Conservation (phyloP, 2,329 filamentous ascomycete species). For the Chrysoporthe cubensis region DNA sequence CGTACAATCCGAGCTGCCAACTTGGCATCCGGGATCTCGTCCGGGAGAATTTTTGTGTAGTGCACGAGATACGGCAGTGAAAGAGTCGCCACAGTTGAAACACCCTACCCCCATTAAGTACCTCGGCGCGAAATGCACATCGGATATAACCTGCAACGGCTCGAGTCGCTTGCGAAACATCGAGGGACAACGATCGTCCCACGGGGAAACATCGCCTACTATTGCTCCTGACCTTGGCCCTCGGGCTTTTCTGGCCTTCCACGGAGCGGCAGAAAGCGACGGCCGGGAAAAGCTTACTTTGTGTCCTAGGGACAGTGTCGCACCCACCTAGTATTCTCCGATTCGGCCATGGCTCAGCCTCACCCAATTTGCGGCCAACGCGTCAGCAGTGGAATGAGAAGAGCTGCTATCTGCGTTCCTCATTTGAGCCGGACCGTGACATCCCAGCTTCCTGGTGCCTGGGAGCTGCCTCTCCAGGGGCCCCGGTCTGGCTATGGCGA, state of each 20-base stretch:
- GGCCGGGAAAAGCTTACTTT: neutral
- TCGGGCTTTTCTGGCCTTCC: neutral
- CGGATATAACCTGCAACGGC: constrained; percentile 14
- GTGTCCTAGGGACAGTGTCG: neutral
- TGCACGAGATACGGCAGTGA: neutral
- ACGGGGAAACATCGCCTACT: neutral
- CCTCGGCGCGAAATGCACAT: constrained; percentile 4
- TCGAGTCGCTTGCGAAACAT: constrained; percentile 12
- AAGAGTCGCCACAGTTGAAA: constrained; percentile 13
- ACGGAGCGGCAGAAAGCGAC: neutral
- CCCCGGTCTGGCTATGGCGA: neutral
- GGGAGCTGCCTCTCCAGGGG: neutral
- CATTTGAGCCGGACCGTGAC: neutral
- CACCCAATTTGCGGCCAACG: constrained; percentile 12
- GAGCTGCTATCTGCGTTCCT: neutral
- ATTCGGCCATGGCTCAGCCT: constrained; percentile 4
- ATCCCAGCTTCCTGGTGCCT: neutral
- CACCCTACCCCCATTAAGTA: constrained; percentile 4
- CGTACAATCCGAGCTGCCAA: neutral
- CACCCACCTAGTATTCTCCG: constrained; percentile 2
- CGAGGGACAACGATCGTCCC: neutral
- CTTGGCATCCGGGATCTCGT: neutral
- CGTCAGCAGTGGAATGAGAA: constrained; percentile 22
- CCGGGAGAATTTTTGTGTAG: neutral
- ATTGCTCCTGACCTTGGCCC: neutral